Base-by-base conservation (phyloP, 2,329 filamentous ascomycete species). In the Chaetoscypha palmicola region DNA sequence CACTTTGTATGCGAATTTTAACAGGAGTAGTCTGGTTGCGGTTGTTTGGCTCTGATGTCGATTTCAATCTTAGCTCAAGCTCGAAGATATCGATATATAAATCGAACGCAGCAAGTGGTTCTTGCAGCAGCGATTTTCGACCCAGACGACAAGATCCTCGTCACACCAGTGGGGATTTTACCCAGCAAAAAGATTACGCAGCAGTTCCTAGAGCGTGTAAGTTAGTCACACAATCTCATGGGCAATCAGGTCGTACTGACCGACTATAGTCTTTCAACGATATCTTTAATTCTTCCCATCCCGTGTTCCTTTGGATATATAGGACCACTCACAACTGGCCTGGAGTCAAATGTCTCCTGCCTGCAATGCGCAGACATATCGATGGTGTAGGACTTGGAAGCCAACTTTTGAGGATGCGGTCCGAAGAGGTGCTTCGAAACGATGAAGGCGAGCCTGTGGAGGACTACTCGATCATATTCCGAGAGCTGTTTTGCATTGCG, bases 301-400 rank as follows among this genome's bases (percentile, higher is more conserved):
- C 85, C 0, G 78, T 90, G 1, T 94, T 92, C 63, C 79, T 89
- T 38, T 94, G 89, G 89, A 82, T 92, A 57, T 94, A 86, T 59
- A 77, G 85, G 45, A 85, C 87, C 2, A 86, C 85, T 5, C 75
- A 81, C 46, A 83, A 89, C 62, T 95, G 89, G 89, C 60, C 66
- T 5, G 74, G 77, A 31, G 73, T 94, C 20, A 71, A 71, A 43
- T 76, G 79, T 34, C 68, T 92, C 4, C 70, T 94, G 19, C 76
- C 76, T 5, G 76, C 75, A 32, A 94, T 94, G 83, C 74, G 74
- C 42, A 72, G 71, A 30, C 86, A 92, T 53, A 64, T 94, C n/a
- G 66, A 72, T 53, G 52, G 70, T 60, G 58, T 76, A 49, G 63
- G 70, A 51, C 23, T 56, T 5, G 62, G 64, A 38, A 54, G 55